Percentiles rank a stretch among this genome's conserved stretches.
These are phyloP conservation scores for Trametes cingulata DNA, from an alignment of 768 basidiomycete genomes.

Conservation along the genomic window DNA sequence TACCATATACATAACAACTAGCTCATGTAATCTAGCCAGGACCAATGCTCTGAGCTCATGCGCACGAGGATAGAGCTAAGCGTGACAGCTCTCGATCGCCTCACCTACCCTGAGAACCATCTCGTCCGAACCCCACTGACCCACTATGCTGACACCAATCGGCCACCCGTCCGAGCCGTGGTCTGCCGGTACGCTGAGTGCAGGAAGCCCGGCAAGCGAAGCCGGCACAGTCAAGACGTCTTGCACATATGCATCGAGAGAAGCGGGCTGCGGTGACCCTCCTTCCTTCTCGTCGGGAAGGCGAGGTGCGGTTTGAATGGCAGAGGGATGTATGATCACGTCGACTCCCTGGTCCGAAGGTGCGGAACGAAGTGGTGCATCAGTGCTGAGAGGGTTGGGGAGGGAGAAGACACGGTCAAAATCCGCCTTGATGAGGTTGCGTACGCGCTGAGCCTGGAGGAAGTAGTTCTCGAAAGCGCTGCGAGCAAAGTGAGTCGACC, in stretches of 20 bases:
- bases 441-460: conserved; percentile 85
- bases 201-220: conserved; percentile 86
- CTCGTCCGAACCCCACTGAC: conserved; percentile 83
- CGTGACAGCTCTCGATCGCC: conserved; percentile 30
- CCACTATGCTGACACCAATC: conserved; percentile 78
- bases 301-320: conserved; percentile 80
- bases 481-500: not conserved
- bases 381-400: conserved; percentile 42
- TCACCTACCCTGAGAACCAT: conserved; percentile 57
- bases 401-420: conserved; percentile 69
- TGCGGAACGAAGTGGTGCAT: not conserved
- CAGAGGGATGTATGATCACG: conserved; percentile 82
- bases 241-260: conserved; percentile 73
- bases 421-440: conserved; percentile 69
- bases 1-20: too few relatives aligned
- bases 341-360: conserved; percentile 54
- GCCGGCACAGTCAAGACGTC: conserved; percentile 93
- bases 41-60: too few relatives aligned
- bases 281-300: conserved; percentile 35
- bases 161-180: conserved; percentile 67
- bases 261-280: conserved; percentile 12
- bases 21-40: too few relatives aligned
- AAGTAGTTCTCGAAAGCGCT: conserved; percentile 99
- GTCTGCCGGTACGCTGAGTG: conserved; percentile 68
- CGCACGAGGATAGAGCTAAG: not conserved